phyloP scores from a whole-genome alignment of 2,329 filamentous ascomycete species.

The Fusarium avenaceum region DNA sequence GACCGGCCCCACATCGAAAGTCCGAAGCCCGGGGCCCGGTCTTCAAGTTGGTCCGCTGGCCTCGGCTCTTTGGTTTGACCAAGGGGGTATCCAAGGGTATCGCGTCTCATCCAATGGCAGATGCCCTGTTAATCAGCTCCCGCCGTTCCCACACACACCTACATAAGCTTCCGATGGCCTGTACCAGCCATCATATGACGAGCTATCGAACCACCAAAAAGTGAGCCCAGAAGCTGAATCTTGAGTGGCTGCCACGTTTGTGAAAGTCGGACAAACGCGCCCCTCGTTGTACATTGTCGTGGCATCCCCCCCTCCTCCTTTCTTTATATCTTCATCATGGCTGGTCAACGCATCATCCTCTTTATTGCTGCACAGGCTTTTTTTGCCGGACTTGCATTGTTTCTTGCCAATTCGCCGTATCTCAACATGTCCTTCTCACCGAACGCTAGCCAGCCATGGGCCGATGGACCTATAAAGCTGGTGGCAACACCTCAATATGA shows the following conservation, averaged over 20 bases:
- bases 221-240: slow-evolving; percentile 38
- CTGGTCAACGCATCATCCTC: slow-evolving; percentile 40
- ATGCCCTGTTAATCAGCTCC: slow-evolving; percentile 40
- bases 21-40: slow-evolving; percentile 35
- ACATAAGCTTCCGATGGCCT: slow-evolving; percentile 31
- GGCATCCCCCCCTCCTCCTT: not conserved
- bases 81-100: slow-evolving; percentile 9
- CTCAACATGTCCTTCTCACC: slow-evolving; percentile 52
- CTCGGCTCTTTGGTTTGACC: slow-evolving; percentile 8
- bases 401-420: slow-evolving; percentile 55
- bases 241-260: slow-evolving; percentile 31
- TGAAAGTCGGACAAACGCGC: slow-evolving; percentile 32
- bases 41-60: slow-evolving; percentile 32
- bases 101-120: slow-evolving; percentile 25
- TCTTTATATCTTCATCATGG: slow-evolving; percentile 36
- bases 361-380: slow-evolving; percentile 51
- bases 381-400: slow-evolving; percentile 47
- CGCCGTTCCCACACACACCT: slow-evolving; percentile 28
- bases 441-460: slow-evolving; percentile 58
- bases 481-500: slow-evolving; percentile 67
- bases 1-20: slow-evolving; percentile 36
- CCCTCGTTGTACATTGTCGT: slow-evolving; percentile 15
- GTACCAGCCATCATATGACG: slow-evolving; percentile 36
- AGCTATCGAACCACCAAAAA: slow-evolving; percentile 43
- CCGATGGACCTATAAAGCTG: slow-evolving; percentile 67